A percentile compares a stretch with the other conserved stretches of the same genome.
Conservation (phyloP, 768 basidiomycete species). For the Tricholoma sp. region DNA sequence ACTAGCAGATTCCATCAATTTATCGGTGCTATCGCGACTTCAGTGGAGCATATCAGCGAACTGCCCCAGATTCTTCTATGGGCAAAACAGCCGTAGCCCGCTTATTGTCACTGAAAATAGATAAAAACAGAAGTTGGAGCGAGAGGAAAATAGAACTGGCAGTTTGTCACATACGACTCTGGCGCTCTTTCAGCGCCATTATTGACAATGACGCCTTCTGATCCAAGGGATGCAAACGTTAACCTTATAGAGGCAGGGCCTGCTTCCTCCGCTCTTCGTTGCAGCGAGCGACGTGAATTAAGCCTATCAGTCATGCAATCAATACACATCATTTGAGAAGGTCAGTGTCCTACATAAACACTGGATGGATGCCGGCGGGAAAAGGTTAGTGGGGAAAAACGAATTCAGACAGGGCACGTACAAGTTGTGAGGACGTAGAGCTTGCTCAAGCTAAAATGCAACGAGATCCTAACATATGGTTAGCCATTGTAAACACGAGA, state of each 20-base stretch:
- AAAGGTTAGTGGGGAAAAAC: neutral
- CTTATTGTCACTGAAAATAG: too few species aligned
- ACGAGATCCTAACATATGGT: neutral
- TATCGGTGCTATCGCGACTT: too few species aligned
- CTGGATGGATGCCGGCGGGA: neutral
- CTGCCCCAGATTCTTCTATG: too few species aligned
- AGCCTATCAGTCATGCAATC: neutral
- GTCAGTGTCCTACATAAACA: neutral
- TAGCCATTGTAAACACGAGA: neutral
- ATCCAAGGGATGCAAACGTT: neutral
- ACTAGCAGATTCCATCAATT: too few species aligned
- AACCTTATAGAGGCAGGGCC: neutral
- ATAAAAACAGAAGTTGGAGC: neutral
- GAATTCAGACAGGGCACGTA: neutral
- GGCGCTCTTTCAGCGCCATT: neutral
- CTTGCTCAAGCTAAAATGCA: conserved; percentile 6
- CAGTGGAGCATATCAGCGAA: too few species aligned
- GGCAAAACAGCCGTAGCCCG: too few species aligned
- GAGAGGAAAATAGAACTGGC: neutral
- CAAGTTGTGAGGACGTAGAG: conserved; percentile 5
- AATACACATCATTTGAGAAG: neutral
- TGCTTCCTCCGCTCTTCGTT: neutral
- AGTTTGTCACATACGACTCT: neutral
- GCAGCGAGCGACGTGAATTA: neutral
- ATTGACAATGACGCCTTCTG: neutral